These are phyloP conservation scores for Cercophora scortea DNA, from an alignment of 495 filamentous ascomycete species.

Conservation along the genomic window DNA sequence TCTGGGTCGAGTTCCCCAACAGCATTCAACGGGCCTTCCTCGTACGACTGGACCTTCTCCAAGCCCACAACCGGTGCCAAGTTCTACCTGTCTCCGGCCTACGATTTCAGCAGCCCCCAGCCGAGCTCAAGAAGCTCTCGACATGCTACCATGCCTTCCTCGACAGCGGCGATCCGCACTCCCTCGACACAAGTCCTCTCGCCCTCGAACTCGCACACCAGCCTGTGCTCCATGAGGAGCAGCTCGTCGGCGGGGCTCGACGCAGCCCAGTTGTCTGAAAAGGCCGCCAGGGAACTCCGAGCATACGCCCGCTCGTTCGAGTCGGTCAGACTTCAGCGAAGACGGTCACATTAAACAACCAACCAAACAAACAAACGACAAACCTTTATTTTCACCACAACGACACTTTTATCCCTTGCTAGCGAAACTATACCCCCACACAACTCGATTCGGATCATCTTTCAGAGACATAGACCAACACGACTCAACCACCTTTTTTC, in stretches of 20 bases:
- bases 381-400: not conserved
- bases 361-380: not conserved
- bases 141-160: slow-evolving; percentile 11
- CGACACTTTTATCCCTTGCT: slow-evolving; percentile 7
- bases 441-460: slow-evolving; percentile 18
- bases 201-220: slow-evolving; percentile 78
- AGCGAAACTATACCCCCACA: slow-evolving; percentile 22
- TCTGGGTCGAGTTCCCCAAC: slow-evolving; percentile 51
- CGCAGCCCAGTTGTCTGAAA: slow-evolving; percentile 55
- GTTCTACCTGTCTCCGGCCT: slow-evolving; percentile 64
- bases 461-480: slow-evolving; percentile 12
- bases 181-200: slow-evolving; percentile 47
- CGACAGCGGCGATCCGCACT: slow-evolving; percentile 26
- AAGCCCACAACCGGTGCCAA: slow-evolving; percentile 28
- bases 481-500: slow-evolving; percentile 19
- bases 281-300: slow-evolving; percentile 70
- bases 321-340: slow-evolving; percentile 53
- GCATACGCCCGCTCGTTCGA: slow-evolving; percentile 87
- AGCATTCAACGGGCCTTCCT: slow-evolving; percentile 34
- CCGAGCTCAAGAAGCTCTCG: slow-evolving; percentile 11
- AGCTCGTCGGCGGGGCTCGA: slow-evolving; percentile 47
- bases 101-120: slow-evolving; percentile 54
- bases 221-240: slow-evolving; percentile 70
- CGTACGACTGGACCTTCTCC: slow-evolving; percentile 35
- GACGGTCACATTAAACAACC: slow-evolving; percentile 36